Base-by-base conservation (phyloP, 805 yeast genomes). In the Ogataea siamensis region DNA sequence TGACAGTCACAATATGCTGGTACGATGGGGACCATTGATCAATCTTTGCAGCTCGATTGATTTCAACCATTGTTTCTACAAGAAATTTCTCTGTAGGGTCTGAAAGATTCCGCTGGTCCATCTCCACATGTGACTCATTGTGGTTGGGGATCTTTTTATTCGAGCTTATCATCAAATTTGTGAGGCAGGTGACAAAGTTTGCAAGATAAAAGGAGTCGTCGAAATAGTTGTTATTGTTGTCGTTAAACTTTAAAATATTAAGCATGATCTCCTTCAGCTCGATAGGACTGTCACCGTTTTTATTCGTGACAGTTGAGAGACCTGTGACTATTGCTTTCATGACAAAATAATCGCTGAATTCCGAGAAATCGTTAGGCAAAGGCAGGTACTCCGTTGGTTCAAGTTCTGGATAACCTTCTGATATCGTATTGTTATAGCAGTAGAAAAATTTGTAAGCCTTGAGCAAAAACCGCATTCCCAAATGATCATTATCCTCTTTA, bases 11-110 rank as follows among this genome's bases (percentile, higher is more conserved):
- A 24, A 70, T 45, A 40, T 72, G 57, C 36, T 78, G 81, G 45
- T 74, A 78, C 0, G 95, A 81, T 1, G 96, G 91, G 6, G 83
- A 70, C 94, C 94, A 87, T 28, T 75, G 79, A 53, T 91, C 98
- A 63, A 93, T 71, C 45, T 88, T 78, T 48, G 79, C 77, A 43
- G 80, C 73, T 42, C 97, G 71, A 39, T 80, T 77, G 31, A 93
- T 67, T 54, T 89, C 97, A 5, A 72, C 70, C 6, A 80, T 50
- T 0, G 80, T 78, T 11, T 71, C 73, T 3, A 57, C 48, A 2
- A 76, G 55, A 50, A 73, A 77, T 3, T 53, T 55, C 20, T 43
- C 57, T 20, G 66, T 71, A 3, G 50, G 53, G 14, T 55, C 62
- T 5, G 38, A 34, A 3, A 51, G 25, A 2, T 46, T 32, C 2